Conservation (phyloP, 495 filamentous ascomycete species). For the Beverwykella pulmonaria region DNA sequence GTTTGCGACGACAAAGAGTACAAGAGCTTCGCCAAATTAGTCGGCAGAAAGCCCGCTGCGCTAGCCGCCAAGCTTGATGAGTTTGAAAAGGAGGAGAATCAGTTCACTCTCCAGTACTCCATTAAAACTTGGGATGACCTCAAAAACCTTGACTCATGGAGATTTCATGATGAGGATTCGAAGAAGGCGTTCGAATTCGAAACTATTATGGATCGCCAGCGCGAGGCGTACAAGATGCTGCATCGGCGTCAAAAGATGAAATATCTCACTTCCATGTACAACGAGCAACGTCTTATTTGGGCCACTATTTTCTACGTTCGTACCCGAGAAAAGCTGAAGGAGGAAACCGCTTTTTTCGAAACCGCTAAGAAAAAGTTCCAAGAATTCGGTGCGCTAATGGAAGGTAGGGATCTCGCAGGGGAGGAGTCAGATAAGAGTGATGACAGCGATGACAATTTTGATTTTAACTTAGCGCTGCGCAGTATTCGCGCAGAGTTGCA, state of each 20-base stretch:
- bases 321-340: neutral
- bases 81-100: neutral
- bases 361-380: neutral
- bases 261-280: neutral
- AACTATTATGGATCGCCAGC: slow-evolving; percentile 2
- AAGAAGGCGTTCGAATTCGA: neutral
- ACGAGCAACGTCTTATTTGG: slow-evolving; percentile 3
- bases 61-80: neutral
- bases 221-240: neutral
- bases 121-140: neutral
- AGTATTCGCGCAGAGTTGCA: neutral
- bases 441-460: neutral
- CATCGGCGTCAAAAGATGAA: slow-evolving; percentile 7
- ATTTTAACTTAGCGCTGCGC: neutral
- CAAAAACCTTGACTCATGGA: neutral
- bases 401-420: no score
- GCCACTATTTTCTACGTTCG: neutral
- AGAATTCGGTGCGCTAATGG: neutral
- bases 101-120: neutral
- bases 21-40: neutral
- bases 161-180: neutral
- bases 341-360: neutral
- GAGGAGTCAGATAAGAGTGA: neutral
- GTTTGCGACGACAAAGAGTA: neutral
- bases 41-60: neutral